Evolutionary conservation across 129 eudicot genomes (phyloP), one percentile per base, ranked within the genome.

Genomic region (Silybum marianum): DNA sequence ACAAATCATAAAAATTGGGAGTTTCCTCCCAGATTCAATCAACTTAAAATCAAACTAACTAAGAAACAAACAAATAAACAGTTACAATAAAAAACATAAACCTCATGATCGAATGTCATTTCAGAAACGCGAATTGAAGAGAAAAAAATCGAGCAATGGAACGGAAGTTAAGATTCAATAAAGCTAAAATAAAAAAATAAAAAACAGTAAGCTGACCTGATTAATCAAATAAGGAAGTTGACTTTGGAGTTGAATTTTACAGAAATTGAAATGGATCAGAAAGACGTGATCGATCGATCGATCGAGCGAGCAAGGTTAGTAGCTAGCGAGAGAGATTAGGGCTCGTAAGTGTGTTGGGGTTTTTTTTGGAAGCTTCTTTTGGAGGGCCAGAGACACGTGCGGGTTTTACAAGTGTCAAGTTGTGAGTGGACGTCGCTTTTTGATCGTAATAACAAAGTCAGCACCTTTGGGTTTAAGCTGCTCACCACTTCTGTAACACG

Each of bases 321-420:
- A 32, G 81, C 51, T 72, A 42, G 78, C 44, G 76, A 76, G 82
- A 70, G 72, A 58, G 69, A 85, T 90, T 86, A 85, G 95, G 90
- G 90, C 85, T 81, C 72, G 85, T 60, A 75, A 76, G 82, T 58
- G 84, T 78, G 79, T 78, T 76, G 48, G 81, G 77, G 81, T 85
- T 71, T 80, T 78, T 74, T 82, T 84, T 86, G 83, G 96, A 91
- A 91, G 81, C 65, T 82, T 82, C 85, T 85, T 75, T 62, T 25
- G 48, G 82, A 63, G 71, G 81, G 83, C 88, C 88, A 72, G 54
- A 71, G 85, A 85, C 93, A 90, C 90, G 93, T 70, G 93, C 48
- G 79, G 63, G 26, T 58, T 80, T 72, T 9, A 84, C 90, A 84
- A 26, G 87, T 89, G 87, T 79, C 80, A 13, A 80, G 82, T 34